These are phyloP conservation scores for Phaseolus coccineus DNA, from an alignment of 331 rosid species.

Conservation along the genomic window DNA sequence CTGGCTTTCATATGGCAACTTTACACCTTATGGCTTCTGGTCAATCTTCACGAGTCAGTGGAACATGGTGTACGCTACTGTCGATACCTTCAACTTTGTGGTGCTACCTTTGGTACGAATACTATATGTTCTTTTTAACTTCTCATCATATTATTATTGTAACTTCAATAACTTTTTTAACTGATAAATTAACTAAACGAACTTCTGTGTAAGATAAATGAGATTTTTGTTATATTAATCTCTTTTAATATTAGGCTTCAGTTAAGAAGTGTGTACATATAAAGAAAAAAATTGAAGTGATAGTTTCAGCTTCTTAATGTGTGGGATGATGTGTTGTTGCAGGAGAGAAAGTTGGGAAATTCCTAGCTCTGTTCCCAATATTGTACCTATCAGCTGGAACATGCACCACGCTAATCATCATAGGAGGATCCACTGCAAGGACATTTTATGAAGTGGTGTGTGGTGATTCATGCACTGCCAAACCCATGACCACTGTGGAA, in stretches of 20 bases:
- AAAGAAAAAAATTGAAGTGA: too few species aligned
- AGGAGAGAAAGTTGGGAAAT: conserved; percentile 68
- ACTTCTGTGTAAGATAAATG: neutral
- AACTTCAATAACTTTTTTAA: neutral
- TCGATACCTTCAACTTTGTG: conserved; percentile 78
- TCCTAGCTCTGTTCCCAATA: conserved; percentile 60
- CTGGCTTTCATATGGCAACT: conserved; percentile 75
- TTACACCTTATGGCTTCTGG: conserved; percentile 76
- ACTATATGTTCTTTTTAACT: too few species aligned
- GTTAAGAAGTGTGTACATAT: neutral
- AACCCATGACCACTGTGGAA: conserved; percentile 67
- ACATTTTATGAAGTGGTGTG: conserved; percentile 67
- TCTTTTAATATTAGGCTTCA: neutral
- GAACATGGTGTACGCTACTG: conserved; percentile 78
- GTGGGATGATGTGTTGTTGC: neutral
- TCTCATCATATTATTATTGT: too few species aligned
- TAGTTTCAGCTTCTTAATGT: too few species aligned
- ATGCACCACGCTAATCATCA: conserved; percentile 67
- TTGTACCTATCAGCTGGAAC: conserved; percentile 81
- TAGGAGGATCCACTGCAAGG: conserved; percentile 72
- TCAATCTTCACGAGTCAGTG: conserved; percentile 74
- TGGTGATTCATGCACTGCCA: conserved; percentile 60
- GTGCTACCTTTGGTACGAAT: conserved; percentile 63
- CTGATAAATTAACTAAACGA: neutral
- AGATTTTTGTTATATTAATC: neutral